Evolutionary conservation across 2,329 filamentous ascomycete species (phyloP).

Genomic region (Coniochaeta pulveracea): DNA sequence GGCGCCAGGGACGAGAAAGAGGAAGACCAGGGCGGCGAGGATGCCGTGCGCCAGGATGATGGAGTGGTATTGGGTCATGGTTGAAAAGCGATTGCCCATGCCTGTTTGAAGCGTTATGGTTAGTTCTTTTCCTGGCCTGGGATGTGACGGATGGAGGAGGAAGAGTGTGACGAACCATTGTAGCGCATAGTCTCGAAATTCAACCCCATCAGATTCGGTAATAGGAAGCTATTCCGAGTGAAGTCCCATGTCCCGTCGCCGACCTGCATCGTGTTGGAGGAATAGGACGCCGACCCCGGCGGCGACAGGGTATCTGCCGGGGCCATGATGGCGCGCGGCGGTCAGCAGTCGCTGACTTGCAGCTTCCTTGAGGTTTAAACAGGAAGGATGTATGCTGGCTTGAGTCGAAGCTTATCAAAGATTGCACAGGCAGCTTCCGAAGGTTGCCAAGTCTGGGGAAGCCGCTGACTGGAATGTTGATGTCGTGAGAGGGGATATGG

Average conservation of each 20-base stretch:
- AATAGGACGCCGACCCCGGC: slow-evolving; percentile 62
- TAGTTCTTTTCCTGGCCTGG: slow-evolving; percentile 5
- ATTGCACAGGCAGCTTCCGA: too few species aligned
- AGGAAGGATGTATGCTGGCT: too few species aligned
- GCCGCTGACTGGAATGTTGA: slow-evolving; percentile 3
- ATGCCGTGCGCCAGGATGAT: slow-evolving; percentile 63
- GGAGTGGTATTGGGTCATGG: slow-evolving; percentile 56
- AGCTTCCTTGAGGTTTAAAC: too few species aligned
- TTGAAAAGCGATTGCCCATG: slow-evolving; percentile 72
- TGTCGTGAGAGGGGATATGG: too few species aligned
- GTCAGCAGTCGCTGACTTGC: too few species aligned
- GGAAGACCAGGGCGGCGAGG: slow-evolving; percentile 61
- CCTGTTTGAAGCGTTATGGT: slow-evolving; percentile 30
- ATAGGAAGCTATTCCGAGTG: slow-evolving; percentile 61
- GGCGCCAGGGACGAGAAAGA: slow-evolving; percentile 62
- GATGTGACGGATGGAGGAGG: background rate
- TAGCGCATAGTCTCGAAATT: slow-evolving; percentile 77
- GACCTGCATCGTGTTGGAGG: slow-evolving; percentile 62
- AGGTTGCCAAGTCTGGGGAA: too few species aligned
- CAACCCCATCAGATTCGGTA: slow-evolving; percentile 65
- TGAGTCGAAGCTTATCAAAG: too few species aligned
- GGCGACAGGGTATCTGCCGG: slow-evolving; percentile 51
- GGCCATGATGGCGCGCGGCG: slow-evolving; percentile 49
- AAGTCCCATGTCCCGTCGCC: slow-evolving; percentile 81
- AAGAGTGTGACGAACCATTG: slow-evolving; percentile 48